Base-by-base conservation (phyloP, 164 flowering plant species). In the Liquidambar formosana region DNA sequence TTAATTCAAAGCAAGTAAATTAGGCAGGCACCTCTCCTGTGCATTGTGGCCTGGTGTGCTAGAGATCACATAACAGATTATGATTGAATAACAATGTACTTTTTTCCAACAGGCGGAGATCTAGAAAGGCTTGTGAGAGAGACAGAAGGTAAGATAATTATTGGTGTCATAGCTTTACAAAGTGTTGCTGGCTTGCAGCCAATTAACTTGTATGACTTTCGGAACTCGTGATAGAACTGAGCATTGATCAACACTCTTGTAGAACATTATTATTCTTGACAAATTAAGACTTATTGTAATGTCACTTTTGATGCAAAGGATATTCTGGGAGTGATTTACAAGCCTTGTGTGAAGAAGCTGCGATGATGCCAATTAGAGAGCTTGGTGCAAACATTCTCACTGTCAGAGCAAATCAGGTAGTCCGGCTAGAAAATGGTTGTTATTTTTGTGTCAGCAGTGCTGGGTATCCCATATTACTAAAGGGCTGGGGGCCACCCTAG, bases 301-400 rank as follows among this genome's bases (percentile, higher is more conserved):
- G 16, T 23, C 51, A 9, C 10, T 25, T 19, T 61, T 63, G 14
- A 28, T 71, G 18, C 63, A 41, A 54, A 96, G 99, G 99, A 61
- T 96, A 96, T 80, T 93, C 99, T 65, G 99, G 99, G 61, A 96
- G 99, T 64, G 99, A 96, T 81, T 76, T 96, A 46, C 94, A 92
- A 83, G 99, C 98, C 25, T 81, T 93, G 78, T 96, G 99, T 76
- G 97, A 90, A 84, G 99, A 92, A 81, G 97, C 99, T 73, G 99
- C 99, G 6, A 89, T 92, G 99, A 89, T 91, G 94, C 99, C 99
- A 63, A 93, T 96, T 47, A 86, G 99, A 76, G 99, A 96, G 80
- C 96, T 93, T 48, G 99, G 99, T 75, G 52, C 88, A 58, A 83
- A 87, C 70, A 86, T 96, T 77, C 97, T 92, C 41, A 92, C 88